A percentile compares a stretch with the other conserved stretches of the same genome.
Conservation (phyloP, 2,329 filamentous ascomycete species). For the Drechslera avenae region DNA sequence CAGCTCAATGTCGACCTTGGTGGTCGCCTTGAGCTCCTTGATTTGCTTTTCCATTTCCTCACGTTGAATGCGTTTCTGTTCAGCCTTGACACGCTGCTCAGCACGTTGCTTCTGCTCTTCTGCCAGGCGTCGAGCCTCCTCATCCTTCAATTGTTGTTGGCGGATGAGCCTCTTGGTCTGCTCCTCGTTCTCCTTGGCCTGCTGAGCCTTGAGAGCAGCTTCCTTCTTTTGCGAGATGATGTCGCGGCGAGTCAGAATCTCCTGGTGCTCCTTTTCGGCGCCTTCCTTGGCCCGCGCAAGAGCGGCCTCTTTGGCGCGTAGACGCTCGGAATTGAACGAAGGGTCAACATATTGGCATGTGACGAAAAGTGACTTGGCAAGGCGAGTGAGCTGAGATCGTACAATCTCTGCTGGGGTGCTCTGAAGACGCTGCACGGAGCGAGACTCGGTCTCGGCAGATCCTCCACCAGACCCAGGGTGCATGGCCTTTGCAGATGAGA, state of each 20-base stretch:
- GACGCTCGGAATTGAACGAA: constrained; percentile 79
- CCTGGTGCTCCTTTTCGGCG: constrained; percentile 87
- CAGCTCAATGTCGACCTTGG: constrained; percentile 86
- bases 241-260: constrained; percentile 82
- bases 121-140: constrained; percentile 85
- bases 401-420: constrained; percentile 98
- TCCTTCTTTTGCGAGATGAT: constrained; percentile 98
- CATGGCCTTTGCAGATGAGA: constrained; percentile 92
- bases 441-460: constrained; percentile 82
- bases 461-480: constrained; percentile 83
- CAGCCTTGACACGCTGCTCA: constrained; percentile 77
- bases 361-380: constrained; percentile 88
- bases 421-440: constrained; percentile 91
- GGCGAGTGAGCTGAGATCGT: constrained; percentile 87
- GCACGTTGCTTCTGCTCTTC: constrained; percentile 93
- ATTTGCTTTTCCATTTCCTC: constrained; percentile 78
- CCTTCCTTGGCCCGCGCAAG: constrained; percentile 82
- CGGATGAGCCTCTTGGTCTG: constrained; percentile 84
- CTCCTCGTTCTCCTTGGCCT: constrained; percentile 89
- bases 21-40: constrained; percentile 88
- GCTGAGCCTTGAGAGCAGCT: constrained; percentile 84
- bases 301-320: constrained; percentile 78
- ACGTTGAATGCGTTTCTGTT: constrained; percentile 52
- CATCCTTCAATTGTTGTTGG: constrained; percentile 85
- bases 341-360: constrained; percentile 97